Base-by-base conservation (phyloP, 495 filamentous ascomycete species). In the Friedmanniomyces simplex region DNA sequence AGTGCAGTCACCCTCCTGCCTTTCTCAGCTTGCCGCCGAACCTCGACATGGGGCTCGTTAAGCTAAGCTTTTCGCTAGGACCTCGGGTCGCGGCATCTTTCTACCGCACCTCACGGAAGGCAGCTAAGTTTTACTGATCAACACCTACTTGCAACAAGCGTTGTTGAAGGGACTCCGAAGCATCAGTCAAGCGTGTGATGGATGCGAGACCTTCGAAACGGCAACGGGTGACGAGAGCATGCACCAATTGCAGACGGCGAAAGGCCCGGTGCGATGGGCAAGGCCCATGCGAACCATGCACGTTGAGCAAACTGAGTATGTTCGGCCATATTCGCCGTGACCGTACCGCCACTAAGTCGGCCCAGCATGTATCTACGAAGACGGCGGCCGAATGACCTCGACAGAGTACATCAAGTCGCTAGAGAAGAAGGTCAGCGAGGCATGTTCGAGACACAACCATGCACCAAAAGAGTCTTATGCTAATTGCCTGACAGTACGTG, bases 351-450 rank as follows among this genome's bases (percentile, higher is more conserved):
- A 12, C 16, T 54, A 6, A 43, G 5, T 18, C 11, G 48, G 16
- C 11, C 10, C 22, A 47, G 50, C 43, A 4, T 61, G 59, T 30
- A 41, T 46, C 2, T 61, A 61, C 24, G 54, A 52, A 22, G 52
- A 51, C 16, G 54, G 52, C 34, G 51, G 59, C 7, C 52, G 59
- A 16, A 56, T 56, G 54, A 61, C 53, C 16, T 47, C 59, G 13
- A 46, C 54, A 4, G 53, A 56, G 47, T 61, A 61, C 48, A 61
- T 61, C 21, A 47, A 52, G 53, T 45, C 28, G 7, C 42, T 61
- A 16, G 59, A 61, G 54, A 45, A 28, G 53, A 61, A 61, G 28
- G 59, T 61, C 25, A 51, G 43, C n/a, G 53, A 60, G 39, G 39
- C 14, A 43, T 16, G 14, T 43, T 5, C 4, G 14, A 13, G 3